Evolutionary conservation across 2,329 filamentous ascomycete species (phyloP), one percentile per base, ranked within the genome.

Genomic region (Knufia petricola): DNA sequence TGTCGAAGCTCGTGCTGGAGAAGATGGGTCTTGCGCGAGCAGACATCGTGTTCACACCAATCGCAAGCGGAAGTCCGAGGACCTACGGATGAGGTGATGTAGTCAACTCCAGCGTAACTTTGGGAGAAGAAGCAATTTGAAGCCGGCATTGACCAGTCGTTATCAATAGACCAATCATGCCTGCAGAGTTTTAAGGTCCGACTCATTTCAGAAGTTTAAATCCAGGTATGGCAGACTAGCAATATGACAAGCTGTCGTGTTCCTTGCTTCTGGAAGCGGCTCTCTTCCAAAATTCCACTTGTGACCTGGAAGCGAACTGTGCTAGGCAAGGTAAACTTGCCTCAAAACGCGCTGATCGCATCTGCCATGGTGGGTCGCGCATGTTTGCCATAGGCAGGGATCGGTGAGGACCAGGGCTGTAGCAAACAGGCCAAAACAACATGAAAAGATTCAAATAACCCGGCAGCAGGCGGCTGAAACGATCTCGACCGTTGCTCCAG

Each of bases 381-480:
- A 37, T 46, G 43, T 46, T 46, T 46, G 43, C 24, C 43, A 32
- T 9, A n/a, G 24, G 28, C 41, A 31, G 20, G 41, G 41, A 31
- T 44, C 8, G 8, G n/a, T 13, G 20, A 23, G 24, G 32, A 17
- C 19, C 31, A 46, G 30, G n/a, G n/a, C n/a, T 21, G 32, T 15
- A 46, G 43, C 43, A 46, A 46, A 46, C 43, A 38, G n/a, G 17
- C 43, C 2, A 46, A 46, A 46, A 36, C n/a, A 12, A 37, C 40
- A 23, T 43, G 4, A 12, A 17, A 15, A 26, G 3, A 23, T 28
- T 38, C 43, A 28, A 46, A 46, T 43, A 26, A 28, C 13, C 4
- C 7, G 15, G 9, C 8, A 43, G 4, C 8, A 23, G 19, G n/a
- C 40, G 17, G 24, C 8, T 17, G 40, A 43, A 43, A 19, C 21